Evolutionary conservation across 768 basidiomycete species (phyloP).

Genomic region (Hortiboletus flavorubellus): DNA sequence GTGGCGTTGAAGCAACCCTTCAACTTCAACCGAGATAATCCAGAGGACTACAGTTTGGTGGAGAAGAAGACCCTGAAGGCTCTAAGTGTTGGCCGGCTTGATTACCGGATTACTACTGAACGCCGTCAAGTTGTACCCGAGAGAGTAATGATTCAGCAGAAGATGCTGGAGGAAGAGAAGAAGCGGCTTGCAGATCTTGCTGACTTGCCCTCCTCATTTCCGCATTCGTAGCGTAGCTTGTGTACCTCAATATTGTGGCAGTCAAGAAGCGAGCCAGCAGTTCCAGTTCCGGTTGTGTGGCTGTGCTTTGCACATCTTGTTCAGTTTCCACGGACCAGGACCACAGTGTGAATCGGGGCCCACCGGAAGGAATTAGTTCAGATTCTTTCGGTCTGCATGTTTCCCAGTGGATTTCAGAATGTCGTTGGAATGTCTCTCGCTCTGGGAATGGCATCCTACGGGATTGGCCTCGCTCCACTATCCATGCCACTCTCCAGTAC

Average conservation of each 20-base stretch:
- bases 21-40: conserved; percentile 28
- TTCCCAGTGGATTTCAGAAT: conserved; percentile 20
- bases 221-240: not conserved
- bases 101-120: conserved; percentile 1
- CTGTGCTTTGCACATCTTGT: too few species aligned
- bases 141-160: not conserved
- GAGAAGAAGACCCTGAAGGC: conserved; percentile 4
- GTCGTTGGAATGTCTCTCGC: conserved; percentile 49
- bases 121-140: conserved; percentile 4
- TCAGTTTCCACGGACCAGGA: too few species aligned
- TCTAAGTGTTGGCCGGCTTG: conserved; percentile 6
- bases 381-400: conserved; percentile 14
- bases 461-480: conserved; percentile 71
- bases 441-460: conserved; percentile 62
- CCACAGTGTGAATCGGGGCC: too few species aligned
- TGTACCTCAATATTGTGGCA: too few species aligned
- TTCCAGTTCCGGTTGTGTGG: too few species aligned
- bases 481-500: conserved; percentile 68
- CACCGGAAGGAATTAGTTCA: not conserved
- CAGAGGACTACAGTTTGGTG: conserved; percentile 2
- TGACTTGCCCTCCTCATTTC: too few species aligned
- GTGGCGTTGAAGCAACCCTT: conserved; percentile 55
- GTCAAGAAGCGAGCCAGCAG: too few species aligned
- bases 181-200: not conserved
- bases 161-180: conserved; percentile 9